Evolutionary conservation across 176 grass and related monocot genomes (phyloP).

Genomic region (Lolium rigidum): DNA sequence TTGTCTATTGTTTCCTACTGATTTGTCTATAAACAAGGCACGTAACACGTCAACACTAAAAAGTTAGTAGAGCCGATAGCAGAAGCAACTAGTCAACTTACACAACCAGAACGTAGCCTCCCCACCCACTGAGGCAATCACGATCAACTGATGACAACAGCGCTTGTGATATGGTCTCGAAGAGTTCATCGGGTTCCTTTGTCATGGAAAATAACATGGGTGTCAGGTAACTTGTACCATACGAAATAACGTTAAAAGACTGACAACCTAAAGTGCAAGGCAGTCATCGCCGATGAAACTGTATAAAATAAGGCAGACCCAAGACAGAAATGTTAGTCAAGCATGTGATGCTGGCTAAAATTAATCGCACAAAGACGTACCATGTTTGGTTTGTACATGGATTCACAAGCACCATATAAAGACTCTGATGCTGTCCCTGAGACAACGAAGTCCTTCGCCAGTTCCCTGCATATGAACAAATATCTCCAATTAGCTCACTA

Average conservation of each 20-base stretch:
- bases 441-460: conserved; percentile 99
- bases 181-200: conserved; percentile 95
- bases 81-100: conserved; percentile 51
- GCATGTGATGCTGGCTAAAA: neutral
- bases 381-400: conserved; percentile 99
- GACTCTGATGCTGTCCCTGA: conserved; percentile 95
- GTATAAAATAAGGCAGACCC: neutral
- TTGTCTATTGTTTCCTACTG: too few species aligned
- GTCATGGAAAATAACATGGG: conserved; percentile 18
- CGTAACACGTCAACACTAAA: too few species aligned
- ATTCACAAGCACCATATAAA: conserved; percentile 98
- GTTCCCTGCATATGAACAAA: conserved; percentile 67
- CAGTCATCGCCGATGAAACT: neutral
- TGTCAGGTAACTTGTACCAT: neutral
- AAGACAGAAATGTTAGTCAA: neutral
- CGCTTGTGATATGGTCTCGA: conserved; percentile 98
- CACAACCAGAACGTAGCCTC: conserved; percentile 91
- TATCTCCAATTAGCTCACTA: conserved; percentile 31
- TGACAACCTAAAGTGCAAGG: neutral
- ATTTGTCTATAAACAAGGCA: too few species aligned
- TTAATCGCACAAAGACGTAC: conserved; percentile 46
- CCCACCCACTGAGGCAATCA: conserved; percentile 96
- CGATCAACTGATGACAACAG: conserved; percentile 83
- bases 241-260: conserved; percentile 6
- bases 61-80: neutral